Evolutionary conservation across 148 eudicot genomes (phyloP), one percentile per base, ranked within the genome.

Genomic region (Dianthus caryophyllus): DNA sequence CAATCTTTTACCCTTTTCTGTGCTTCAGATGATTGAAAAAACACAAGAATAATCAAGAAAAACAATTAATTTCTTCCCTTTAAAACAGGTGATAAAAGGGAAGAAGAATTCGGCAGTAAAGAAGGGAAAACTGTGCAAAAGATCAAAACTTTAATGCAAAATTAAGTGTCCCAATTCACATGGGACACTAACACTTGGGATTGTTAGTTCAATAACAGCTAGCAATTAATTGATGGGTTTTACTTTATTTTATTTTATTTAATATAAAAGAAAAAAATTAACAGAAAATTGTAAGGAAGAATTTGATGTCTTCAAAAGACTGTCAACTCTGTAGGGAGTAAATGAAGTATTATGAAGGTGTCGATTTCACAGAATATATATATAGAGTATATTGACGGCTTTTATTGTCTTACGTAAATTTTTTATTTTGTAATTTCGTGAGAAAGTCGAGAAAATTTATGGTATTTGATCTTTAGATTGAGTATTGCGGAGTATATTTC

Each of bases 181-280:
- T 71, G 79, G 71, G 61, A 51, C 56, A 66, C 4, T 13, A 22
- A 60, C 58, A 70, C 50, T 57, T 66, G 75, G 49, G 21, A 61
- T 50, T 26, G 38, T 48, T 71, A 6, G 25, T 36, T 17, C 36
- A 48, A 63, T 2, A 70, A 70, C 71, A 76, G 68, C 71, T 71
- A 71, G 56, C 71, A 51, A 50, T 61, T 41, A 66, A 76, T 70
- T 65, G 56, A 65, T 62, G 79, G 70, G 24, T 39, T 25, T 17
- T 39, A 26, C 21, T 26, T 52, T 0, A 2, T 39, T 63, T 17
- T 25, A 18, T 22, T 39, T 64, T 6, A n/a, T n/a, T n/a, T n/a
- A n/a, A n/a, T n/a, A n/a, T n/a, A n/a, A n/a, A n/a, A n/a, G n/a
- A n/a, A n/a, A n/a, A n/a, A n/a, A n/a, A n/a, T n/a, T n/a, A n/a